Conservation (phyloP, 208 protist species). For the Trypanosomatidae sp. region DNA sequence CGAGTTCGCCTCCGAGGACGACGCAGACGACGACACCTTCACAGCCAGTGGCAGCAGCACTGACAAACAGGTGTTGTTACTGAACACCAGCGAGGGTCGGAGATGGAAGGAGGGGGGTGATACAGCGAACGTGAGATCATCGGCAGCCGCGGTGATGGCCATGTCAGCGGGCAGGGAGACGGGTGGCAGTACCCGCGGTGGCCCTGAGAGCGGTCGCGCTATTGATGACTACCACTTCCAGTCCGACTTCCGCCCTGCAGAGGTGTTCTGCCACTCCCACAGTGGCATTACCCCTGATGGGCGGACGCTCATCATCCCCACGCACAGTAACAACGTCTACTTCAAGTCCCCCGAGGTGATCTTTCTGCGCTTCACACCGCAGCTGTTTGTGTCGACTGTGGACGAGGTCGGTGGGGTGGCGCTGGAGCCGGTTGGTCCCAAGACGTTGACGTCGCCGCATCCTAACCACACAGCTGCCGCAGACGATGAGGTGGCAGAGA, state of each 20-base stretch:
- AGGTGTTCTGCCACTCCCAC: slow-evolving; percentile 64
- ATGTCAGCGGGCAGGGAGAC: not conserved
- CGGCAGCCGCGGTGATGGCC: not conserved
- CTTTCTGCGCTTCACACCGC: slow-evolving; percentile 32
- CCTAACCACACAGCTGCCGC: not conserved
- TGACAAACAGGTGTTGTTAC: not conserved
- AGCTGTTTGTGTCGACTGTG: slow-evolving; percentile 15
- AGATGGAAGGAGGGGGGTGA: not conserved
- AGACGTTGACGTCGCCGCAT: not conserved
- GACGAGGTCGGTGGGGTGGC: slow-evolving; percentile 20
- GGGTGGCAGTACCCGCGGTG: slow-evolving; percentile 5
- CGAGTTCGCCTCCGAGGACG: slow-evolving; percentile 4
- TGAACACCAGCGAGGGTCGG: not conserved
- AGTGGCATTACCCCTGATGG: slow-evolving; percentile 64
- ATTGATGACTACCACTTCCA: slow-evolving; percentile 37
- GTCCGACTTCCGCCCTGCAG: slow-evolving; percentile 50
- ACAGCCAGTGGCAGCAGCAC: slow-evolving; percentile 2
- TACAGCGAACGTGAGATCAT: not conserved
- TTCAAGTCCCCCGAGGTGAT: slow-evolving; percentile 62
- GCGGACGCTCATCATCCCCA: slow-evolving; percentile 60
- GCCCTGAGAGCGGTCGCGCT: not conserved
- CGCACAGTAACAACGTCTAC: slow-evolving; percentile 45
- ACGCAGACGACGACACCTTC: not conserved
- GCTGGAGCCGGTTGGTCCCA: not conserved
- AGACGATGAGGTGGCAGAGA: not conserved